These are phyloP conservation scores for Leucosporidium scottii DNA, from an alignment of 768 basidiomycete species.

Conservation along the genomic window DNA sequence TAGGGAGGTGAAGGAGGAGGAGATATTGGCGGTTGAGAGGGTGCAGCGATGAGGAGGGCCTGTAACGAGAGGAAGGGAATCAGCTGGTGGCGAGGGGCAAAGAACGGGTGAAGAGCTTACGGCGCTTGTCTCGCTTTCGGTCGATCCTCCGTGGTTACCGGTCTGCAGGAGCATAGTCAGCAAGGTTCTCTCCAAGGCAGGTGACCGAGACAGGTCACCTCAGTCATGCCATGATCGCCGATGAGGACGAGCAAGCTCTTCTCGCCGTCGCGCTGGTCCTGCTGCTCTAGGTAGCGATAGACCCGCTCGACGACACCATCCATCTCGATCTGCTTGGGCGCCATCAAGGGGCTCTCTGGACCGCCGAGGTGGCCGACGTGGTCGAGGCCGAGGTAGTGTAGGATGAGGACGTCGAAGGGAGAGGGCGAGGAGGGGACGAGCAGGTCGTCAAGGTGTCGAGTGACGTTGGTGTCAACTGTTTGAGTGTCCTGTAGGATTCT, in stretches of 20 bases:
- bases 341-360: slow-evolving; percentile 56
- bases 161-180: slow-evolving; percentile 35
- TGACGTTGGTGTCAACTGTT: slow-evolving; percentile 85
- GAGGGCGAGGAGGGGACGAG: slow-evolving; percentile 41
- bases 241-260: slow-evolving; percentile 81
- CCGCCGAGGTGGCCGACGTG: slow-evolving; percentile 91
- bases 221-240: slow-evolving; percentile 64
- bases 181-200: no score
- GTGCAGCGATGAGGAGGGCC: slow-evolving; percentile 19
- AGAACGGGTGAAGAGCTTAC: slow-evolving; percentile 39
- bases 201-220: neutral
- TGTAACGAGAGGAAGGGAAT: slow-evolving; percentile 46
- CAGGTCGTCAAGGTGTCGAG: slow-evolving; percentile 70
- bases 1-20: neutral
- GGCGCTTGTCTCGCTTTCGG: slow-evolving; percentile 53
- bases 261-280: slow-evolving; percentile 8
- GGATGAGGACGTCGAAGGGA: slow-evolving; percentile 64
- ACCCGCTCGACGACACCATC: slow-evolving; percentile 64
- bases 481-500: slow-evolving; percentile 70
- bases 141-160: slow-evolving; percentile 92
- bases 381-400: slow-evolving; percentile 93
- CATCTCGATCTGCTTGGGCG: slow-evolving; percentile 77
- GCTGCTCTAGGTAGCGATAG: slow-evolving; percentile 56
- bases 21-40: neutral
- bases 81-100: neutral